phyloP scores from a whole-genome alignment of 2,329 filamentous ascomycete species.

The Sphaerulina vaccinii region DNA sequence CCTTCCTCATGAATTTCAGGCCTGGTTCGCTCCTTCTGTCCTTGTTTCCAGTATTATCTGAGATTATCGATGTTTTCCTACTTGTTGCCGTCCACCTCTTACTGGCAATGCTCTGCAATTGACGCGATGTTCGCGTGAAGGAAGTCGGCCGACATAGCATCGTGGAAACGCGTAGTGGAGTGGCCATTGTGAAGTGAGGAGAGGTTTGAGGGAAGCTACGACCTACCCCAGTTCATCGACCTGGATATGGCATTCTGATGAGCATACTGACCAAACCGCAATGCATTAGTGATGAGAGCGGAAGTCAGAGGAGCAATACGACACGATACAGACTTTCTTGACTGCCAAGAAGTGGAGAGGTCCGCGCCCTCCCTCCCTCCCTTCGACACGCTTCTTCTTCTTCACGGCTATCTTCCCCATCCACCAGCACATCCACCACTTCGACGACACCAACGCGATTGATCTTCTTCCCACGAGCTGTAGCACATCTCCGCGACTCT shows the following conservation, averaged over 20 bases:
- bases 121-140: slow-evolving; percentile 23
- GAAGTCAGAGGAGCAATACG: neutral
- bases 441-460: slow-evolving; percentile 2
- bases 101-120: slow-evolving; percentile 15
- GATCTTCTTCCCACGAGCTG: slow-evolving; percentile 5
- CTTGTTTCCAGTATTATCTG: neutral
- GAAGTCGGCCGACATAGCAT: slow-evolving; percentile 15
- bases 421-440: slow-evolving; percentile 13
- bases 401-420: slow-evolving; percentile 6
- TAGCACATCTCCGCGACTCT: slow-evolving; percentile 10
- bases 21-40: neutral
- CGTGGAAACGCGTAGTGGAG: slow-evolving; percentile 20
- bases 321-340: neutral
- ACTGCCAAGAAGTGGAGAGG: neutral
- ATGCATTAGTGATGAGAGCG: neutral
- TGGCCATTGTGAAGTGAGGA: slow-evolving; percentile 10
- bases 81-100: slow-evolving; percentile 22
- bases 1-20: neutral
- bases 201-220: slow-evolving; percentile 8
- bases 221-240: slow-evolving; percentile 19
- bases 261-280: neutral
- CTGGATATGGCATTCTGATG: neutral
- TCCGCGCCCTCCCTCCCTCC: neutral
- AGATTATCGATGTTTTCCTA: neutral
- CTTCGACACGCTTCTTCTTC: neutral